Base-by-base conservation (phyloP, 495 filamentous ascomycete species). In the Aspergillus taichungensis region DNA sequence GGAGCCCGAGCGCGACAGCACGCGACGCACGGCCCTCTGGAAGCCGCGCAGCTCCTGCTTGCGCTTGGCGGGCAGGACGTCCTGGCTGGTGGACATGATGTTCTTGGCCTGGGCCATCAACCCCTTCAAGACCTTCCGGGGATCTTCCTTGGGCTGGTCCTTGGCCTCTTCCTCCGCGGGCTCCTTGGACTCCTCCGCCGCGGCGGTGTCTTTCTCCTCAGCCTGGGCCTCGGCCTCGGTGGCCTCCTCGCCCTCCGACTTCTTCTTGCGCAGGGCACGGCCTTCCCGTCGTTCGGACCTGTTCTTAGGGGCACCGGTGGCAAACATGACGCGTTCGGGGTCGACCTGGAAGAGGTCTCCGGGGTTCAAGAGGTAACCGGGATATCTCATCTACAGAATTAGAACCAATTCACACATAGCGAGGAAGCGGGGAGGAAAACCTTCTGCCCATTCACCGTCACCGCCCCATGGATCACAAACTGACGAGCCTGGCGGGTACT, bases 321-420 rank as follows among this genome's bases (percentile, higher is more conserved):
- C 92, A 52, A 68, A 85, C 66, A 98, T 74, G 29, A 97, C 94
- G 46, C 80, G 79, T 6, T 92, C 87, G 34, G 83, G 76, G 6
- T 95, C 85, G 57, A 98, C 94, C 57, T 91, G 86, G 76, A 97
- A 98, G 74, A 98, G 84, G 60, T 98, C 92, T 39, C 92, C 92
- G 8, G 92, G 92, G 65, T 98, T 98, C 27, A 98, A 82, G 57
- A 89, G 84, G 67, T 97, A 98, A 49, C 87, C 83, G 1, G 92
- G 90, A 59, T 95, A 82, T 37, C 72, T 76, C 86, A 97, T 94
- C 92, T 96, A 54, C 27, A 47, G 6, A n/a, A 47, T 31, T 18
- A 28, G 7, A 30, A 31, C 42, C 32, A 47, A 34, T 44, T 28
- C 34, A 12, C 40, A 12, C 13, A 6, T 34, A 18, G 40, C 18